Evolutionary conservation across 129 eudicot genomes (phyloP).

Genomic region (Arctium lappa): DNA sequence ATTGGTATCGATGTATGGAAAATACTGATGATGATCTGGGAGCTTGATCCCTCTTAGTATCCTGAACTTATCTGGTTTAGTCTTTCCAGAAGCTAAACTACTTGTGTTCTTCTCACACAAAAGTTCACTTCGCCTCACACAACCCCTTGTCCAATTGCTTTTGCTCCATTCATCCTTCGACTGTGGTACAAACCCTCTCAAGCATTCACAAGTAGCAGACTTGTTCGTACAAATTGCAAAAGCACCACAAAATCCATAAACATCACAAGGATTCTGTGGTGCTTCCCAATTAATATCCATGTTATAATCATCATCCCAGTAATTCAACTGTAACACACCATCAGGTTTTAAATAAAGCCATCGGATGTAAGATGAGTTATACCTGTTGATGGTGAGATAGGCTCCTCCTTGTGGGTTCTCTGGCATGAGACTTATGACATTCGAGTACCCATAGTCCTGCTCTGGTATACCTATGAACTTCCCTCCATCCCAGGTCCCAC

Average conservation of each 20-base stretch:
- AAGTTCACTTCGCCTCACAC: constrained; percentile 31
- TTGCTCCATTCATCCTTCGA: constrained; percentile 22
- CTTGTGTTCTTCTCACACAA: constrained; percentile 27
- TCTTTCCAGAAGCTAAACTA: constrained; percentile 12
- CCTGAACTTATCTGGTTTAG: constrained; percentile 37
- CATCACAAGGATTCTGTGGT: constrained; percentile 30
- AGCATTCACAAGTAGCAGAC: constrained; percentile 32
- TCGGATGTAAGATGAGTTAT: not conserved
- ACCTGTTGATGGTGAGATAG: not conserved
- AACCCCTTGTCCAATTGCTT: constrained; percentile 37
- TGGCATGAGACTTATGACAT: not conserved
- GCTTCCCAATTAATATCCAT: constrained; percentile 4
- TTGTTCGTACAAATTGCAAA: constrained; percentile 28
- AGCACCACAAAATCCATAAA: constrained; percentile 38
- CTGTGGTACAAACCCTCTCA: constrained; percentile 39
- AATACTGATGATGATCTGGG: constrained; percentile 27
- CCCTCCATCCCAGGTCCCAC: constrained; percentile 33
- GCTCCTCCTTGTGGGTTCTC: not conserved
- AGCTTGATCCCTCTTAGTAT: constrained; percentile 27
- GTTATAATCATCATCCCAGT: not conserved
- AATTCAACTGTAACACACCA: constrained; percentile 1
- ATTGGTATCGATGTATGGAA: not conserved
- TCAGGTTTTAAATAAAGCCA: constrained; percentile 11
- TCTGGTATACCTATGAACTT: constrained; percentile 24
- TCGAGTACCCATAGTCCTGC: constrained; percentile 1